Conservation (phyloP, 495 filamentous ascomycete species). For the Penicillium diatomitis region DNA sequence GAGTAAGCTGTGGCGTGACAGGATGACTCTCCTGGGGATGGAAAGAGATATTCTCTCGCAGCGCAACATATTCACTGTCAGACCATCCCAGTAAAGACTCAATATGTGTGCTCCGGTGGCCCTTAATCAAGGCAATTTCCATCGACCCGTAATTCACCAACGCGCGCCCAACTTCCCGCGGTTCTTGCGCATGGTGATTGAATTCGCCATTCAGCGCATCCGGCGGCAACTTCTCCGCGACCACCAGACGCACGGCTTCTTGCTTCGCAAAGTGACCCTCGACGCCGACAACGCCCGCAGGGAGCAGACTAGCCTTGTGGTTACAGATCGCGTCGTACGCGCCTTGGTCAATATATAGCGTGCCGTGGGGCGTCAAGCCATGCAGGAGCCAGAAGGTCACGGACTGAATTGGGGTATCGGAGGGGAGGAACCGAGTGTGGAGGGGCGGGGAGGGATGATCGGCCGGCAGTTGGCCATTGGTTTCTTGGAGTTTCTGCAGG, state of each 20-base stretch:
- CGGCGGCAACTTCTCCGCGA: constrained; percentile 48
- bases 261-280: constrained; percentile 83
- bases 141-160: constrained; percentile 84
- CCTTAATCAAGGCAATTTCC: constrained; percentile 78
- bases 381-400: constrained; percentile 96
- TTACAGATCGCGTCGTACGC: constrained; percentile 64
- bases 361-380: constrained; percentile 86
- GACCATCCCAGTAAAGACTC: constrained; percentile 73
- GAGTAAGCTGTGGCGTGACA: constrained; percentile 32
- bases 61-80: constrained; percentile 88
- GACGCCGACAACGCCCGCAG: constrained; percentile 82
- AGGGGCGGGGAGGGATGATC: constrained; percentile 43
- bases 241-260: constrained; percentile 77
- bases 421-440: constrained; percentile 88
- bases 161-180: constrained; percentile 80
- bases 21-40: constrained; percentile 21
- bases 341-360: constrained; percentile 82
- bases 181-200: constrained; percentile 35
- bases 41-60: constrained; percentile 79
- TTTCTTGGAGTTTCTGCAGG: constrained; percentile 49
- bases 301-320: constrained; percentile 80
- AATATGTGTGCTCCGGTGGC: constrained; percentile 74
- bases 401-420: constrained; percentile 77
- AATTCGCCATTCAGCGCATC: constrained; percentile 36
- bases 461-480: neutral